Conservation (phyloP, 371 early-diverging fungal genomes). For the Apophysomyces variabilis region DNA sequence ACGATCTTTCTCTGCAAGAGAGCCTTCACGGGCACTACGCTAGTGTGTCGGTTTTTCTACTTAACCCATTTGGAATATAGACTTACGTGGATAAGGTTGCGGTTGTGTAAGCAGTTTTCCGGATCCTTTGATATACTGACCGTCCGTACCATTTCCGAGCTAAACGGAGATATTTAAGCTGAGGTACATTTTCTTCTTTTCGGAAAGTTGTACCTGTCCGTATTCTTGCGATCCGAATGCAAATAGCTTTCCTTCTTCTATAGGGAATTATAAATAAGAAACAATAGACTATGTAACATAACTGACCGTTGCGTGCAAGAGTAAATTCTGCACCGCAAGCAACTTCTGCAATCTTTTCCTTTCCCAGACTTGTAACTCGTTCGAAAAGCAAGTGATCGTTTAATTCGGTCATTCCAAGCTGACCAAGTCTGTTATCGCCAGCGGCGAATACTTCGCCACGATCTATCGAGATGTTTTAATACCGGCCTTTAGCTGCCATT, state of each 20-base stretch:
- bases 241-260: conserved; percentile 45
- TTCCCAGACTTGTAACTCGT: conserved; percentile 33
- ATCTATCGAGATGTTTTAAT: conserved; percentile 9
- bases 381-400: conserved; percentile 39
- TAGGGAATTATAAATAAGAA: neutral
- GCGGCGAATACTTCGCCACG: conserved; percentile 43
- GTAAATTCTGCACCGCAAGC: conserved; percentile 53
- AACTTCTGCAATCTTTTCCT: conserved; percentile 35
- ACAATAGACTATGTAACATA: neutral
- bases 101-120: conserved; percentile 41
- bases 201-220: conserved; percentile 36
- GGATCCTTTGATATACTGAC: conserved; percentile 44
- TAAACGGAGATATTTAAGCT: conserved; percentile 4
- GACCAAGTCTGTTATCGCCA: conserved; percentile 51
- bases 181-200: neutral
- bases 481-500: neutral
- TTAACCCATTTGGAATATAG: neutral
- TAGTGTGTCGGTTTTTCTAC: neutral
- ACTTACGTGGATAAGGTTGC: conserved; percentile 42
- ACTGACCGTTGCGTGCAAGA: conserved; percentile 31
- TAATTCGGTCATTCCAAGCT: conserved; percentile 38
- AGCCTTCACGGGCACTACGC: conserved; percentile 33
- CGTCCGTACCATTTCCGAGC: conserved; percentile 51
- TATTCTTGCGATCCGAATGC: conserved; percentile 53
- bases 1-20: conserved; percentile 33